Evolutionary conservation across 805 yeast genomes (phyloP), one percentile per base, ranked within the genome.

Genomic region (Wickerhamomyces pijperi): DNA sequence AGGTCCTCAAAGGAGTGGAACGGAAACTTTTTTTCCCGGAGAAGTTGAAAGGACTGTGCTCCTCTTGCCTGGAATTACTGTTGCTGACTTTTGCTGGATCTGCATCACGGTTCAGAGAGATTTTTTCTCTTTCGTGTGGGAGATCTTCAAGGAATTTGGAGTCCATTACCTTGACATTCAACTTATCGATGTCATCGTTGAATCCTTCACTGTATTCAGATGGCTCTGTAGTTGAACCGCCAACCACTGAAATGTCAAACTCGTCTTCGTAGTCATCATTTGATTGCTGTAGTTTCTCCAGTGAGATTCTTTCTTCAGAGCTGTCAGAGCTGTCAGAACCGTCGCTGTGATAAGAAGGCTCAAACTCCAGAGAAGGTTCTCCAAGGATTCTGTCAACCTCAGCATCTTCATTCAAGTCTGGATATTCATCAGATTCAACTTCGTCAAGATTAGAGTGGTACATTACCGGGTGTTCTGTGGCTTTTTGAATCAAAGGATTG

Each of bases 41-140:
- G 16, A 37, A 41, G 6, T 17, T 46, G 31, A 41, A 50, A 1
- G 52, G 55, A 19, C 54, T 48, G 32, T 50, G 48, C 28, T 38
- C 43, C 19, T 41, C 42, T 37, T 44, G 48, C 25, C 37, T 33
- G 6, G 14, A 12, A 14, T 25, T 25, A 14, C 7, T 25, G 9
- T 25, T 12, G 14, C 13, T 25, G 29, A 11, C 12, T 12, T 25
- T 25, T 4, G 29, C n/a, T 11, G 29, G 14, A 12, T 8, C n/a
- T 11, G 29, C 14, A 25, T 25, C 29, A 25, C 13, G 9, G 12
- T 25, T 25, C 4, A 14, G 14, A 4, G 29, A 25, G 9, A 12
- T 12, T 25, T 12, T 25, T 25, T 25, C 29, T 25, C 29, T 25
- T 13, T 25, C 29, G 4, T 25, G 29, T 8, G 14, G 29, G 13